Conservation (phyloP, 306 rosid genomes). For the Castanopsis chinensis region DNA sequence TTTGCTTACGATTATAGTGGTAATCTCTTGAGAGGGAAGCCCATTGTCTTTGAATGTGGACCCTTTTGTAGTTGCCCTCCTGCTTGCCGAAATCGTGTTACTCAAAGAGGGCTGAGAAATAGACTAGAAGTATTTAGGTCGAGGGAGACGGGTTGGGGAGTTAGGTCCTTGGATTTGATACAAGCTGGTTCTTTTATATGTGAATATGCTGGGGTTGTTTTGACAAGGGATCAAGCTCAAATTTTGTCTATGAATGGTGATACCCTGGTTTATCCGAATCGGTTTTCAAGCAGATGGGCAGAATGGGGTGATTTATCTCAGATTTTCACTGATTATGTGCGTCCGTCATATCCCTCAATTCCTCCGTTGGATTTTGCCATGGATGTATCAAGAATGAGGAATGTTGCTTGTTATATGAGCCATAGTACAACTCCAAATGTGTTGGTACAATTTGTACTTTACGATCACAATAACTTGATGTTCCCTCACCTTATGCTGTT, state of each 20-base stretch:
- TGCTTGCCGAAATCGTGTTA: slow-evolving; percentile 68
- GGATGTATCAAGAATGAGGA: slow-evolving; percentile 94
- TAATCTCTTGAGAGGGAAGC: slow-evolving; percentile 78
- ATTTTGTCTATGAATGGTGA: slow-evolving; percentile 89
- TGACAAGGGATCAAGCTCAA: slow-evolving; percentile 76
- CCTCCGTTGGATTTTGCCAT: slow-evolving; percentile 90
- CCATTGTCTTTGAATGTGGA: slow-evolving; percentile 86
- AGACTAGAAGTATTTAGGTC: slow-evolving; percentile 88
- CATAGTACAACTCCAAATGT: slow-evolving; percentile 84
- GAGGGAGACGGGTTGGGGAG: slow-evolving; percentile 93
- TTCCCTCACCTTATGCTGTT: slow-evolving; percentile 93
- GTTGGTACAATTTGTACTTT: slow-evolving; percentile 77
- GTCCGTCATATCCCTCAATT: slow-evolving; percentile 70
- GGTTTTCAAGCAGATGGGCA: slow-evolving; percentile 75
- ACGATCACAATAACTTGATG: slow-evolving; percentile 85
- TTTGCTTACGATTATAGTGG: slow-evolving; percentile 69
- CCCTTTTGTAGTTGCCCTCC: slow-evolving; percentile 79
- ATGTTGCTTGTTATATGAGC: slow-evolving; percentile 93
- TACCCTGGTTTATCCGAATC: slow-evolving; percentile 61
- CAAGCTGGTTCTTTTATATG: slow-evolving; percentile 93
- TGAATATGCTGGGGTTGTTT: slow-evolving; percentile 85
- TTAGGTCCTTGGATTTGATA: slow-evolving; percentile 91
- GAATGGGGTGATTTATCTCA: slow-evolving; percentile 94
- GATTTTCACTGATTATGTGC: slow-evolving; percentile 50
- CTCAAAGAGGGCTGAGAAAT: slow-evolving; percentile 64